Conservation (phyloP, 2,329 filamentous ascomycete species). For the Neofusicoccum laricinum region DNA sequence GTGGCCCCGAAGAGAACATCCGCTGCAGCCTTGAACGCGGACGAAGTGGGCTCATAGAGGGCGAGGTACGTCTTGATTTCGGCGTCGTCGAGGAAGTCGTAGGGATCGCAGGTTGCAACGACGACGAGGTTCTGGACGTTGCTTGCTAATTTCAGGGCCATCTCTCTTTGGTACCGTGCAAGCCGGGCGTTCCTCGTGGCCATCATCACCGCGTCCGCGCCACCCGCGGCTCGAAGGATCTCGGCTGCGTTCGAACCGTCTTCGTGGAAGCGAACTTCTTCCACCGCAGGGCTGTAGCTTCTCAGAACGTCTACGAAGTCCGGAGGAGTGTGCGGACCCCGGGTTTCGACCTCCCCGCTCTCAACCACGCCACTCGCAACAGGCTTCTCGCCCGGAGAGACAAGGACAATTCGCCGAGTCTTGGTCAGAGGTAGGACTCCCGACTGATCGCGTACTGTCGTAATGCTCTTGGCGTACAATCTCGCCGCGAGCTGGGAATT, state of each 20-base stretch:
- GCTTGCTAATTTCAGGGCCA: not conserved
- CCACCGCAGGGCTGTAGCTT: not conserved
- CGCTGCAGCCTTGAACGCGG: not conserved
- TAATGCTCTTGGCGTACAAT: not conserved
- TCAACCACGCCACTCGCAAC: slow-evolving; percentile 3
- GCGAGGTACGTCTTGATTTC: not conserved
- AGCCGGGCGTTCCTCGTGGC: slow-evolving; percentile 9
- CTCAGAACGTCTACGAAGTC: slow-evolving; percentile 2
- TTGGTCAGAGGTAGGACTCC: not conserved
- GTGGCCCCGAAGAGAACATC: not conserved
- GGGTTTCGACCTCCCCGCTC: not conserved
- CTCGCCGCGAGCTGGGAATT: not conserved
- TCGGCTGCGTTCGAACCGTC: not conserved
- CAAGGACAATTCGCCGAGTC: not conserved
- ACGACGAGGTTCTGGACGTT: not conserved
- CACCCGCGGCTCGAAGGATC: not conserved
- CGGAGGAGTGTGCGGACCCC: not conserved
- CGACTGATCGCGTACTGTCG: not conserved
- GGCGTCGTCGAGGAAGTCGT: slow-evolving; percentile 6
- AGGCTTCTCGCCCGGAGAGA: not conserved
- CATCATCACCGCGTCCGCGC: not conserved
- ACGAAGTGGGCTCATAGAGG: slow-evolving; percentile 9
- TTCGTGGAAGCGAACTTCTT: not conserved
- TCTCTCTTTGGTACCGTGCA: not conserved
- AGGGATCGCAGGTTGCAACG: slow-evolving; percentile 13